These are phyloP conservation scores for Talaromyces sp. DNA, from an alignment of 2,329 filamentous ascomycete species.

Conservation along the genomic window DNA sequence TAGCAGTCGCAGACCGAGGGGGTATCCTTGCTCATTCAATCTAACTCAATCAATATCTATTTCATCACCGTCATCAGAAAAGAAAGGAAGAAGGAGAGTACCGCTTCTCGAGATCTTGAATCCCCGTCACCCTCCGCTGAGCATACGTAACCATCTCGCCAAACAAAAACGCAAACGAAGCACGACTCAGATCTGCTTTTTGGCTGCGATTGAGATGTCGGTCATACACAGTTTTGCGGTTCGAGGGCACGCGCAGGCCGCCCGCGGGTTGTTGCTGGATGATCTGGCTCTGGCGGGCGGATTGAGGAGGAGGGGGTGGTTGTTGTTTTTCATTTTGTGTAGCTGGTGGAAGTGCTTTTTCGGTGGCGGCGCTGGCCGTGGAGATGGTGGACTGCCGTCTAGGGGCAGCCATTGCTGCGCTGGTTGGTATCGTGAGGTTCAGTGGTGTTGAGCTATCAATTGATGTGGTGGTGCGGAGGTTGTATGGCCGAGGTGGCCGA, in stretches of 20 bases:
- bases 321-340: conserved; percentile 13
- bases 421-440: neutral
- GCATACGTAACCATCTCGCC: conserved; percentile 96
- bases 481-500: neutral
- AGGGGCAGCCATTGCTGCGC: conserved; percentile 9
- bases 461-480: neutral
- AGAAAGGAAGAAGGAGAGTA: conserved; percentile 30
- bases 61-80: too few species aligned
- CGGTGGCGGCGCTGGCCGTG: conserved; percentile 15
- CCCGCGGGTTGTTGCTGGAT: conserved; percentile 37
- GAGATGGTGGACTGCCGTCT: conserved; percentile 18
- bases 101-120: conserved; percentile 89
- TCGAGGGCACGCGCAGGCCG: conserved; percentile 78
- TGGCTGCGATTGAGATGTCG: conserved; percentile 85
- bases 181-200: conserved; percentile 81
- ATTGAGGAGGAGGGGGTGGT: conserved; percentile 17
- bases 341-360: conserved; percentile 1
- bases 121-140: conserved; percentile 81
- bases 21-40: conserved; percentile 85
- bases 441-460: neutral
- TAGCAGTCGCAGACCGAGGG: conserved; percentile 87
- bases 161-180: conserved; percentile 94
- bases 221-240: conserved; percentile 97
- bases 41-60: conserved; percentile 56
- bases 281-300: conserved; percentile 42